A percentile compares a stretch with the other conserved stretches of the same genome.
Conservation (phyloP, 495 filamentous ascomycete species). For the Hypoxylon intermedium region DNA sequence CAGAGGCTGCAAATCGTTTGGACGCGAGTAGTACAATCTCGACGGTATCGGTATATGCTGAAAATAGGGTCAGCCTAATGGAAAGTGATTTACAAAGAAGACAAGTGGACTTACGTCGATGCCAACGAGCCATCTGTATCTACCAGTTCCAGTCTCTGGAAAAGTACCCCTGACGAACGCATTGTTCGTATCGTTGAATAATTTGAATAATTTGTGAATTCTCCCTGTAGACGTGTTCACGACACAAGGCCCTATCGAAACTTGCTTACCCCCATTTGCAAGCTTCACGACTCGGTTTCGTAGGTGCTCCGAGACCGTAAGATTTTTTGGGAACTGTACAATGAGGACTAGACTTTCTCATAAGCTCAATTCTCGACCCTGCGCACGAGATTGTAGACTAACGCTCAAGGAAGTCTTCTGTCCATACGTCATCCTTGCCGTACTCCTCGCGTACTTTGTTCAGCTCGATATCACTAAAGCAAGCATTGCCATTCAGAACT, state of each 20-base stretch:
- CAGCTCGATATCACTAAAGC: not conserved
- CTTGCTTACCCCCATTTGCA: not conserved
- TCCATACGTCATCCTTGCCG: not conserved
- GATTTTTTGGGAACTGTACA: not conserved
- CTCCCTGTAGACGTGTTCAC: not conserved
- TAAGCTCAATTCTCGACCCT: not conserved
- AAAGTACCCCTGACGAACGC: not conserved
- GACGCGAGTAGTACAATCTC: conserved; percentile 57
- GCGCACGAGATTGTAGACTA: not conserved
- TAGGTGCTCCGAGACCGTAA: not conserved
- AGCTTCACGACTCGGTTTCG: not conserved
- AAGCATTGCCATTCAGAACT: not conserved
- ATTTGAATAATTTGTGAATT: not conserved
- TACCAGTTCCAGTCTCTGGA: not conserved
- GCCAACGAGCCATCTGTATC: conserved; percentile 4
- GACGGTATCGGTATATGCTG: conserved; percentile 55
- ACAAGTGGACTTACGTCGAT: not conserved
- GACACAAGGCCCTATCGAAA: not conserved
- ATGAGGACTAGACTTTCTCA: not conserved
- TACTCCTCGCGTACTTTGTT: not conserved
- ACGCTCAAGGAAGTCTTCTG: not conserved
- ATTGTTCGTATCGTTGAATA: not conserved
- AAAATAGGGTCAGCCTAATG: conserved; percentile 20
- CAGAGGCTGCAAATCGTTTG: conserved; percentile 49
- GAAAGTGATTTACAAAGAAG: too few relatives aligned